phyloP scores from a whole-genome alignment of 2,329 filamentous ascomycete species.

The Drechslerella dactyloides region DNA sequence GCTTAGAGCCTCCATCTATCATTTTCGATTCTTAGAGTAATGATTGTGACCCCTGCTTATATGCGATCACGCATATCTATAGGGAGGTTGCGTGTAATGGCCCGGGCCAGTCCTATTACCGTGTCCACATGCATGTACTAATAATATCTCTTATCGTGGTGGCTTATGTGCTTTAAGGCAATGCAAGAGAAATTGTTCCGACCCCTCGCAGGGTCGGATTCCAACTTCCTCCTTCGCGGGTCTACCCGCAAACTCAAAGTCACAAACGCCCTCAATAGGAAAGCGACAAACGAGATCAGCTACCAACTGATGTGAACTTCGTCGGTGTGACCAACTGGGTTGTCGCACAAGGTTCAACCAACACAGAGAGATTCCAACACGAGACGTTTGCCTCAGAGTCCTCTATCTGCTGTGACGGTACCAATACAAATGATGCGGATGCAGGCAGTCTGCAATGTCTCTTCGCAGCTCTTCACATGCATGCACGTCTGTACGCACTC shows the following conservation, averaged over 20 bases:
- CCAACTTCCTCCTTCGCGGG: no score
- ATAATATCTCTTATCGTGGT: no score
- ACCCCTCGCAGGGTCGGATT: no score
- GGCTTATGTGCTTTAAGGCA: no score
- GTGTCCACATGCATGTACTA: no score
- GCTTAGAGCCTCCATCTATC: not conserved
- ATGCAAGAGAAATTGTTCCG: no score
- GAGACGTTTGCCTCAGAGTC: conserved; percentile 18
- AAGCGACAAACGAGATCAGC: not conserved
- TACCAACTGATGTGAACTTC: no score
- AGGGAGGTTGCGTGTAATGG: no score
- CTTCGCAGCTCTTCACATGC: conserved; percentile 35
- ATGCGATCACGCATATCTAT: no score
- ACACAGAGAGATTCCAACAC: conserved; percentile 23
- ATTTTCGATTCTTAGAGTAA: not conserved
- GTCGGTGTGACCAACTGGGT: not conserved
- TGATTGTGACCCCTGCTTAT: not conserved
- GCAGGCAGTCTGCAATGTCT: conserved; percentile 12
- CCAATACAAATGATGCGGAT: conserved; percentile 20
- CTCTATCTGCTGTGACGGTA: conserved; percentile 18
- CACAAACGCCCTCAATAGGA: not conserved
- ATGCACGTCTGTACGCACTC: conserved; percentile 28
- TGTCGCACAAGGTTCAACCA: conserved; percentile 27
- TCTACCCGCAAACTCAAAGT: not conserved
- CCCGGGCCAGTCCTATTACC: no score